Evolutionary conservation across 108 stramenopile genomes (phyloP).

Genomic region (Cyclotella kingstonii): DNA sequence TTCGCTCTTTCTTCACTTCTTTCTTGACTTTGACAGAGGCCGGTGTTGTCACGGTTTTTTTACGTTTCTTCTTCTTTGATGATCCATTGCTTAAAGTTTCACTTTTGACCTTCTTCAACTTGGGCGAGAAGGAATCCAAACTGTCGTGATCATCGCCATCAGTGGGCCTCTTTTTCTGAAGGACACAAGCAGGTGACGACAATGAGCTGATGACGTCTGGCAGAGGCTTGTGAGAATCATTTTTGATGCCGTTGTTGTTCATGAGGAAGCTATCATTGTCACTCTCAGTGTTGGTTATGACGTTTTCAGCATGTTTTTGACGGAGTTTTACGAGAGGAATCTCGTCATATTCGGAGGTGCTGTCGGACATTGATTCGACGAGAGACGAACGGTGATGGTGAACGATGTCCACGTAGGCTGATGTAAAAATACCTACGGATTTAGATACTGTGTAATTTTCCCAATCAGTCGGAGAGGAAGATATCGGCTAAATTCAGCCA

Average conservation of each 20-base stretch:
- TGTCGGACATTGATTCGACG: slow-evolving; percentile 23
- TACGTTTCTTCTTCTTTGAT: slow-evolving; percentile 16
- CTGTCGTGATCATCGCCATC: slow-evolving; percentile 19
- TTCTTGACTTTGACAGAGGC: slow-evolving; percentile 1
- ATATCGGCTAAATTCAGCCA: no score
- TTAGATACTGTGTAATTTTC: no score
- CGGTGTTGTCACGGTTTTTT: slow-evolving; percentile 10
- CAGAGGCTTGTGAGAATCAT: no score
- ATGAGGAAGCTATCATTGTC: no score
- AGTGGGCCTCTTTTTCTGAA: slow-evolving; percentile 10
- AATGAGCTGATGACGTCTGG: no score
- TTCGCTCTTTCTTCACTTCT: slow-evolving; percentile 16
- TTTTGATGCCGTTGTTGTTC: no score
- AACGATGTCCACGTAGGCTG: no score
- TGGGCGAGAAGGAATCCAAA: slow-evolving; percentile 1
- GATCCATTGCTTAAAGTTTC: slow-evolving; percentile 25
- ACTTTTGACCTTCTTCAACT: slow-evolving; percentile 31
- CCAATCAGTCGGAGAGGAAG: no score
- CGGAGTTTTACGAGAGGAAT: slow-evolving; percentile 19
- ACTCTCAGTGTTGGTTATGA: slow-evolving; percentile 19
- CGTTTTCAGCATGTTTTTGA: neutral
- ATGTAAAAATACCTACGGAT: no score
- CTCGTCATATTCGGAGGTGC: slow-evolving; percentile 35
- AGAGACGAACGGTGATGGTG: no score
- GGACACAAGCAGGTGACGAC: no score